These are phyloP conservation scores for Trichothecium roseum DNA, from an alignment of 2,329 filamentous ascomycete genomes.

Conservation along the genomic window DNA sequence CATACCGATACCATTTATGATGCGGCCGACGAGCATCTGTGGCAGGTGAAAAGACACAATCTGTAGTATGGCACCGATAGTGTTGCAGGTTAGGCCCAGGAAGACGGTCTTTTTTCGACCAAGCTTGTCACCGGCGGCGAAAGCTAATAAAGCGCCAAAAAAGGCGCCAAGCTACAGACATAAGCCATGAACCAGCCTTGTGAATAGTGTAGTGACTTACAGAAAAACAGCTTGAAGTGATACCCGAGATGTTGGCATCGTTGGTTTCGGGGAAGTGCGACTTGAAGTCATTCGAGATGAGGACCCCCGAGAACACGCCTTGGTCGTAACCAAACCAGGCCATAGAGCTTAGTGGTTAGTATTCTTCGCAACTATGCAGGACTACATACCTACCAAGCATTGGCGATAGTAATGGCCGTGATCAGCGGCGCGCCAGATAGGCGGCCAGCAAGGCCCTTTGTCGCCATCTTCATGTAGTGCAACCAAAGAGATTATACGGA, in stretches of 20 bases:
- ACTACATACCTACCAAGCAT: constrained; percentile 13
- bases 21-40: constrained; percentile 29
- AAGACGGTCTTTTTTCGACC: constrained; percentile 20
- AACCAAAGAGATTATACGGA: neutral
- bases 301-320: constrained; percentile 30
- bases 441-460: constrained; percentile 6
- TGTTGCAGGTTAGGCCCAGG: constrained; percentile 19
- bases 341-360: constrained; percentile 10
- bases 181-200: neutral
- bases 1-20: constrained; percentile 30
- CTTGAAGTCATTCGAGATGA: constrained; percentile 29
- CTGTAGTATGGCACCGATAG: constrained; percentile 23
- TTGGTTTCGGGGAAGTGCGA: constrained; percentile 23
- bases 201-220: constrained; percentile 14
- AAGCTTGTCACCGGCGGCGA: constrained; percentile 19
- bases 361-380: neutral
- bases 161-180: constrained; percentile 18
- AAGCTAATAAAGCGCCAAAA: constrained; percentile 18
- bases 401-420: constrained; percentile 13
- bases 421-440: constrained; percentile 14
- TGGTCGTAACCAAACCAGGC: constrained; percentile 24
- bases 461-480: constrained; percentile 1
- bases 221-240: constrained; percentile 32
- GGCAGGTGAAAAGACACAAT: constrained; percentile 22
- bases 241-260: constrained; percentile 29